A percentile compares a stretch with the other conserved stretches of the same genome.
Evolutionary conservation across 176 grass and related monocot species (phyloP).

Genomic region (Tillandsia fasciculata): DNA sequence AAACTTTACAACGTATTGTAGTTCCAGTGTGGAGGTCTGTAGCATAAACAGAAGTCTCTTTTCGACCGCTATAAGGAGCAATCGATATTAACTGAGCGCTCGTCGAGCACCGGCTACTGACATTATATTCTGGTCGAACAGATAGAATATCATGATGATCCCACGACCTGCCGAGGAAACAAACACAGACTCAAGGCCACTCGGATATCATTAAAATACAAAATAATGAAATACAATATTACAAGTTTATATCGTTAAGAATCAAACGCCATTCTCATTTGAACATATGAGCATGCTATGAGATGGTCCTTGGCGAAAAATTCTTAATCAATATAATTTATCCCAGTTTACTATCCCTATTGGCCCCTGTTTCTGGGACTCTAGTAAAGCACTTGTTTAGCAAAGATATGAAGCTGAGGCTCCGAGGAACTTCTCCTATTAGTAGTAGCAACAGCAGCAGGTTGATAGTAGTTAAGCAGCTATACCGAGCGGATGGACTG

Average conservation of each 20-base stretch:
- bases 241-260: no score
- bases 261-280: no score
- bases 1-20: conserved; percentile 86
- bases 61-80: conserved; percentile 63
- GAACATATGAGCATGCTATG: no score
- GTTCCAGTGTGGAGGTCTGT: conserved; percentile 68
- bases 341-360: no score
- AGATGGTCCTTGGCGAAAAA: no score
- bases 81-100: conserved; percentile 68
- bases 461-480: neutral
- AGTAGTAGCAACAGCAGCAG: no score
- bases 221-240: neutral
- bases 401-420: no score
- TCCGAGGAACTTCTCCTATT: no score
- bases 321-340: no score
- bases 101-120: conserved; percentile 73
- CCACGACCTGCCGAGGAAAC: conserved; percentile 50
- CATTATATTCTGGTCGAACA: conserved; percentile 80
- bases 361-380: no score
- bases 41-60: conserved; percentile 91
- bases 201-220: neutral
- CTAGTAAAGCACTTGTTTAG: no score
- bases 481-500: no score
- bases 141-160: conserved; percentile 92
- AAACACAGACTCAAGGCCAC: neutral